Conservation (phyloP, 805 yeast species). For the Saccharomycopsis fodiens region DNA sequence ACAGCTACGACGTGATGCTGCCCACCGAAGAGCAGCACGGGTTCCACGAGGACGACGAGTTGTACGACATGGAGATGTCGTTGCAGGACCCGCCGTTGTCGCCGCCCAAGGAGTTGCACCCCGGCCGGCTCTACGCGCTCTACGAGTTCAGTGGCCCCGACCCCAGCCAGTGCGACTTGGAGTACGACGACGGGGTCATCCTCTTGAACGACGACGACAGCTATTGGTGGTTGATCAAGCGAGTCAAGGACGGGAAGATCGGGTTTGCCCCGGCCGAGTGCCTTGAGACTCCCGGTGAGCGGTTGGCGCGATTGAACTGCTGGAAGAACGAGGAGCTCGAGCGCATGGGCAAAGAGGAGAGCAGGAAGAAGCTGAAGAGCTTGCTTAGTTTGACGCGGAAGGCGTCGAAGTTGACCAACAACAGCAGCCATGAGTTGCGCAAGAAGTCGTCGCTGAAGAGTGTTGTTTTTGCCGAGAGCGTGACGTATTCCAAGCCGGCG, state of each 20-base stretch:
- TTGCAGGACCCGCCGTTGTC: slow-evolving; percentile 33
- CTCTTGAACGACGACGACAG: slow-evolving; percentile 82
- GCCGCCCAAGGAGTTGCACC: slow-evolving; percentile 78
- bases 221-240: slow-evolving; percentile 91
- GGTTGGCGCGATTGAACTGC: slow-evolving; percentile 86
- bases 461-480: slow-evolving; percentile 15
- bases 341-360: slow-evolving; percentile 20
- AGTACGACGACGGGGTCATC: slow-evolving; percentile 74
- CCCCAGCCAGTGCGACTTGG: slow-evolving; percentile 78
- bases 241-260: slow-evolving; percentile 52
- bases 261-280: slow-evolving; percentile 98
- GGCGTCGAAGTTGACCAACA: slow-evolving; percentile 2
- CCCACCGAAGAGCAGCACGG: slow-evolving; percentile 7
- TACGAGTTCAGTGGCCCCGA: slow-evolving; percentile 89
- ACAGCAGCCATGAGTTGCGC: slow-evolving; percentile 4
- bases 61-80: slow-evolving; percentile 29
- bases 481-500: slow-evolving; percentile 17
- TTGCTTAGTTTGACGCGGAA: slow-evolving; percentile 14
- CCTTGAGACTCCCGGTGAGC: slow-evolving; percentile 82
- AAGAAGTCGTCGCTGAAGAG: slow-evolving; percentile 7
- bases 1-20: background rate
- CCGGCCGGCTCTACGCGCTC: slow-evolving; percentile 75
- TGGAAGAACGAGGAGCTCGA: slow-evolving; percentile 80
- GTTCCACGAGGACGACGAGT: slow-evolving; percentile 27
- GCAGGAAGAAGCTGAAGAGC: slow-evolving; percentile 8